Base-by-base conservation (phyloP, 1,284 basidiomycete species). In the Termitomyces sp. region DNA sequence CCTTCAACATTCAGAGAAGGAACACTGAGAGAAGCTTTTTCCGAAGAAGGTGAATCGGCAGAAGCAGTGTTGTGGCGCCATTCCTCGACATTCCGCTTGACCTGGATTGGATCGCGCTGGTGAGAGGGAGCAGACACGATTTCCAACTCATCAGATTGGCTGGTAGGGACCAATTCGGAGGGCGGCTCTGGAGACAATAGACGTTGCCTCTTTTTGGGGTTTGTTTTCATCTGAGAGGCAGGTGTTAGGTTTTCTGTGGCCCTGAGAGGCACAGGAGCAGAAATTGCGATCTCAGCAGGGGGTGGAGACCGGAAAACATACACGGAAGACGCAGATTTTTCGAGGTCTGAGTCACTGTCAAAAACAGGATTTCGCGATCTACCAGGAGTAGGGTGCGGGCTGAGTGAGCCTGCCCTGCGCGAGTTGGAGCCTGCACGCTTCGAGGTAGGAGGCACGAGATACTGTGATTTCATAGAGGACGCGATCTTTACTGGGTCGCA, bases 71-170 rank as follows among this genome's bases (percentile, higher is more conserved):
- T 63, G 49, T 68, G 63, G 50, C 74, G 71, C 80, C 80, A 80
- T 39, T 65, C 63, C 48, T 73, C 67, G 8, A 82, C 72, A 50
- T 60, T 70, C 39, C 73, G 67, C 53, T 70, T 71, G 21, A 75
- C 65, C n/a, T 67, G 65, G 24, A 55, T 60, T 0, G 67, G 57
- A 54, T 73, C 63, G 47, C 58, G 58, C 15, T 57, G 55, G 13
- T 62, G 45, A 17, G 56, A 51, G 31, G 58, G 43, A 48, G 61
- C 61, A 21, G 71, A 67, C 7, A 73, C 57, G 52, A 73, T 66
- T 52, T 86, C 84, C 49, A 74, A 71, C 64, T 89, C 87, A 59
- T 86, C 82, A 43, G 84, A 84, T 63, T 86, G 81, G 60, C 85
- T 88, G 42, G 81, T 86, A n/a, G 82, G 83, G 13, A 88, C 71